Conservation (phyloP, 2,329 filamentous ascomycete genomes). For the Aspergillus texensis region DNA sequence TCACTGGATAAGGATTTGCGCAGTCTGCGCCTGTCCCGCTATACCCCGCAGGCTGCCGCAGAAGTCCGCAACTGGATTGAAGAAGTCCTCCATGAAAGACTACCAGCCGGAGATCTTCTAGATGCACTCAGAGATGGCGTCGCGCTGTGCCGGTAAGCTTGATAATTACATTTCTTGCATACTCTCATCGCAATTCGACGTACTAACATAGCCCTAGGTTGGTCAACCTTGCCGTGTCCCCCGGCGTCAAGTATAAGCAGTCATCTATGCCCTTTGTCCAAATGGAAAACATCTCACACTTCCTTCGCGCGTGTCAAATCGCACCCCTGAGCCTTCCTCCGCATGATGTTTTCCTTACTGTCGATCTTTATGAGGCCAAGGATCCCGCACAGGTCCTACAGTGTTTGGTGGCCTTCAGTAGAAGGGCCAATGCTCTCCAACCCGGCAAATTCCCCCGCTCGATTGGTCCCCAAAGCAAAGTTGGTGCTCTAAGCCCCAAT, state of each 20-base stretch:
- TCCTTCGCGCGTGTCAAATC: constrained; percentile 82
- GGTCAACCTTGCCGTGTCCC: constrained; percentile 76
- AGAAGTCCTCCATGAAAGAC: constrained; percentile 70
- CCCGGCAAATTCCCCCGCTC: constrained; percentile 72
- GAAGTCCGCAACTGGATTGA: constrained; percentile 89
- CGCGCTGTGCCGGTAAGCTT: constrained; percentile 80
- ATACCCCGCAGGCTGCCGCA: constrained; percentile 85
- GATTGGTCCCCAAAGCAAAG: constrained; percentile 72
- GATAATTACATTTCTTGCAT: not conserved
- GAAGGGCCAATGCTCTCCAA: constrained; percentile 74
- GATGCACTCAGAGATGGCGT: constrained; percentile 88
- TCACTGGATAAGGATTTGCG: constrained; percentile 95
- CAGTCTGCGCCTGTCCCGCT: constrained; percentile 87
- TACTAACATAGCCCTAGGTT: constrained; percentile 59
- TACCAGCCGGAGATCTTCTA: constrained; percentile 76
- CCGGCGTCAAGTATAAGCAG: constrained; percentile 84
- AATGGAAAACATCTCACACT: constrained; percentile 99
- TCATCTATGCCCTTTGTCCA: constrained; percentile 97
- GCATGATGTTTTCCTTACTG: constrained; percentile 95
- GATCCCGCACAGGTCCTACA: constrained; percentile 95
- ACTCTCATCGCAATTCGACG: not conserved
- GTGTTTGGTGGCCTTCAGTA: constrained; percentile 88
- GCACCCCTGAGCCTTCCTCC: constrained; percentile 84
- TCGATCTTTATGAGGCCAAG: constrained; percentile 93
- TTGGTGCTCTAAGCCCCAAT: constrained; percentile 66